These are phyloP conservation scores for Calonectria honghensis DNA, from an alignment of 2,329 filamentous ascomycete species.

Conservation along the genomic window DNA sequence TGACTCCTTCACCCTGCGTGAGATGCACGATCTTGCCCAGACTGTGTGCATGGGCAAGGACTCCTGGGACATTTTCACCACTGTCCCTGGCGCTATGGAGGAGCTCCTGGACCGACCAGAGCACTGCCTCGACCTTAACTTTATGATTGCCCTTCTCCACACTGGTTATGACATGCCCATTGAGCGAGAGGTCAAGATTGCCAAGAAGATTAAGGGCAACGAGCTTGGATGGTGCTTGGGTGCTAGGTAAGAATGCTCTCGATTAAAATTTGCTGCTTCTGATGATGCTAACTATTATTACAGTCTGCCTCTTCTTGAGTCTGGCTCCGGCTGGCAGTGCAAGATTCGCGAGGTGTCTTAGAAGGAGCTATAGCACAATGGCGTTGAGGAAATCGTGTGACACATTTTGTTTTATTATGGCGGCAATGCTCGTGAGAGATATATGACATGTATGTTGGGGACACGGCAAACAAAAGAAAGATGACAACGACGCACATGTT, in stretches of 20 bases:
- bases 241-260: constrained; percentile 83
- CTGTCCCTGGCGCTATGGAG: constrained; percentile 84
- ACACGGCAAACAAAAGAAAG: constrained; percentile 45
- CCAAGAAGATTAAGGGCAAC: constrained; percentile 98
- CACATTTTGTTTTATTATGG: constrained; percentile 49
- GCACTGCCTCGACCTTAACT: constrained; percentile 95
- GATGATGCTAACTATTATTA: constrained; percentile 43
- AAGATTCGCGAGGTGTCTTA: constrained; percentile 85
- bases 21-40: constrained; percentile 89
- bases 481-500: constrained; percentile 37
- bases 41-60: constrained; percentile 88
- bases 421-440: constrained; percentile 45
- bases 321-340: constrained; percentile 92
- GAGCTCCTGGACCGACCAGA: constrained; percentile 90
- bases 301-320: constrained; percentile 88
- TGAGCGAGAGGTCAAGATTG: constrained; percentile 96
- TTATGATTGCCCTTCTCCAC: constrained; percentile 94
- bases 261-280: not conserved
- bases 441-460: constrained; percentile 51
- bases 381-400: constrained; percentile 52
- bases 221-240: constrained; percentile 98
- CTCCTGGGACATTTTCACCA: constrained; percentile 87
- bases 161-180: constrained; percentile 99
- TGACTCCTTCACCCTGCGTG: constrained; percentile 94
- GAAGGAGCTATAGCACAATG: constrained; percentile 47